Percentiles rank a stretch among this genome's conserved stretches.
phyloP scores from a whole-genome alignment of 1,139 yeast genomes.

The Diutina siamensis region DNA sequence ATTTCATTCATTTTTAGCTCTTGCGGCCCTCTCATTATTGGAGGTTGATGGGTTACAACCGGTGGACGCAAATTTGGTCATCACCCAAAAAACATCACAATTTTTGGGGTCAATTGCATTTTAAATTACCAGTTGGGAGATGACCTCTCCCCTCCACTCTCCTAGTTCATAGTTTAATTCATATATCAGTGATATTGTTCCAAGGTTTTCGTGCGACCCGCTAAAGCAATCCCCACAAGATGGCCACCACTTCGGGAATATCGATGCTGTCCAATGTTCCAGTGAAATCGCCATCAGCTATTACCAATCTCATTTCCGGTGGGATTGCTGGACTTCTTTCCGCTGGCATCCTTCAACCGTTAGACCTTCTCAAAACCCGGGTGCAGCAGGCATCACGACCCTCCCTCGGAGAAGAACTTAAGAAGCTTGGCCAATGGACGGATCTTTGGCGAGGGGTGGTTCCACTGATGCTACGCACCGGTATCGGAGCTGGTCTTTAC shows the following conservation, averaged over 20 bases:
- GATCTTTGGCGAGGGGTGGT: constrained; percentile 89
- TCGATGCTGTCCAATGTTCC: background rate
- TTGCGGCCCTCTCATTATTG: constrained; percentile 44
- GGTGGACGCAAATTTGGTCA: constrained; percentile 19
- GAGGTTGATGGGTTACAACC: constrained; percentile 10
- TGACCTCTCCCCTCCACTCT: background rate
- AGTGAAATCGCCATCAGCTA: background rate
- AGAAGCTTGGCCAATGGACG: constrained; percentile 31
- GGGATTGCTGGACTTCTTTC: constrained; percentile 80
- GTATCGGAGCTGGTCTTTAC: constrained; percentile 84
- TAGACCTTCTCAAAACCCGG: constrained; percentile 82
- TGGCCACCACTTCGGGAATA: background rate
- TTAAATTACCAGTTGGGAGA: background rate
- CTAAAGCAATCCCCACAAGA: background rate
- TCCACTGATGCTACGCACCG: constrained; percentile 83
- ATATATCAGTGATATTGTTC: no score
- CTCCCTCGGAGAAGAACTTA: constrained; percentile 28
- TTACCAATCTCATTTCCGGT: constrained; percentile 63
- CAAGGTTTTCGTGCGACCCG: background rate
- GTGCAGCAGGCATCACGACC: constrained; percentile 53
- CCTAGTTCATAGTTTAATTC: background rate
- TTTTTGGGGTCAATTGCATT: background rate
- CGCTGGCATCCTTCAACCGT: constrained; percentile 74
- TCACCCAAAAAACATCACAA: constrained; percentile 10
- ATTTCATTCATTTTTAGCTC: constrained; percentile 50